phyloP scores from a whole-genome alignment of 2,329 filamentous ascomycete genomes.

The Sporothrix euskadiensis region DNA sequence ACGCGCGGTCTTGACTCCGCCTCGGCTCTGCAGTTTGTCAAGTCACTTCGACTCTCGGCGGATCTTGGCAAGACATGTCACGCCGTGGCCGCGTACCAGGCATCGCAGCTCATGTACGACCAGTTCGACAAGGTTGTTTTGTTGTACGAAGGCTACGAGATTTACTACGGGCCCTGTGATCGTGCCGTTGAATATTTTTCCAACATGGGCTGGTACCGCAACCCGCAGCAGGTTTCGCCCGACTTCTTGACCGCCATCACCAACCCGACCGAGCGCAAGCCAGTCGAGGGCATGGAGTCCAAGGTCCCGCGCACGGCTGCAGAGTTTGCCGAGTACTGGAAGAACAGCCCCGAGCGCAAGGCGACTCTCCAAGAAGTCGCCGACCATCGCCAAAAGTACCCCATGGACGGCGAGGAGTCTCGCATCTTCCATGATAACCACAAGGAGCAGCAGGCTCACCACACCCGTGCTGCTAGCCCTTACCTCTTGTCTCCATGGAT shows the following conservation, averaged over 20 bases:
- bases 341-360: constrained; percentile 53
- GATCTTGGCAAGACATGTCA: constrained; percentile 62
- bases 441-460: constrained; percentile 61
- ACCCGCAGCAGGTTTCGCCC: constrained; percentile 63
- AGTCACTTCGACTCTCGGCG: constrained; percentile 60
- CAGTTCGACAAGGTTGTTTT: constrained; percentile 72
- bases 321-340: constrained; percentile 62
- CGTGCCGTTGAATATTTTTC: constrained; percentile 66
- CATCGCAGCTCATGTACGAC: constrained; percentile 62
- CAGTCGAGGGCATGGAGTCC: constrained; percentile 62
- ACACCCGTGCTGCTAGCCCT: constrained; percentile 70
- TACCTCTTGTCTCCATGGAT: constrained; percentile 65
- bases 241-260: constrained; percentile 77
- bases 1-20: constrained; percentile 65
- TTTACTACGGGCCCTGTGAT: constrained; percentile 64
- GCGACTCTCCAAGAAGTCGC: constrained; percentile 55
- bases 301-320: constrained; percentile 60
- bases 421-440: constrained; percentile 54
- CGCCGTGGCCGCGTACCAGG: constrained; percentile 69
- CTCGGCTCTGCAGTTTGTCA: constrained; percentile 66
- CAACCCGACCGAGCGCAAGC: constrained; percentile 69
- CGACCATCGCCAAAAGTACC: constrained; percentile 45
- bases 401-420: constrained; percentile 41
- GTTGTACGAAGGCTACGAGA: constrained; percentile 66
- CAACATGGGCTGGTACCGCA: constrained; percentile 65